Evolutionary conservation across 2,329 filamentous ascomycete genomes (phyloP), one percentile per base, ranked within the genome.

Genomic region (Ophiostoma sp.): DNA sequence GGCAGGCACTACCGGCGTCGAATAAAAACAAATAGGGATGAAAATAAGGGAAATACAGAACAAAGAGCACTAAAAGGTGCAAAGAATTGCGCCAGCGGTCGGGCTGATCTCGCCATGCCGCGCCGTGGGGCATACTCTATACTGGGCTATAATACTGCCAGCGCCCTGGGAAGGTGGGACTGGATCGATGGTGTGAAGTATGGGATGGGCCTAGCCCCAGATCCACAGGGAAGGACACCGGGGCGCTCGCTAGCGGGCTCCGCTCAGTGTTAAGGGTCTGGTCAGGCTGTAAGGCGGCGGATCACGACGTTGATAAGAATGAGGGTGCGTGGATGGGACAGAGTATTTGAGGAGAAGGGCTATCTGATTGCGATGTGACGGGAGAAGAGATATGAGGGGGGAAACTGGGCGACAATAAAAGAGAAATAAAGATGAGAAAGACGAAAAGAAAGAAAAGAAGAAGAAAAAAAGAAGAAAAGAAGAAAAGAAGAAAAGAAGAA

Each of bases 21-120:
- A 23, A 23, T 39, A 39, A 39, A 65, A 62, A 33, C 3, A 33
- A 62, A 33, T 62, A 67, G 35, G 7, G 62, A 36, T 27, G 4
- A 66, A 36, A 39, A 17, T 15, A 39, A 39, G 36, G 20, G 35
- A 64, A 27, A 67, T 39, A 44, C 36, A 67, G 57, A 5, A 62
- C 17, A 13, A 57, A 27, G 65, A 66, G 57, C 57, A 20, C 27
- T 31, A 66, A 27, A 68, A 66, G 67, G 60, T 60, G 48, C 10
- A 20, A 41, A n/a, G 44, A 66, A 68, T 67, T 48, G 48, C 70
- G 70, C 70, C 70, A 71, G 67, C 67, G 64, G 52, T 67, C 2
- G 57, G 67, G 54, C 31, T 57, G 67, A 71, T 71, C 70, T 71
- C 70, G 70, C 67, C 62, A 71, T 71, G 39, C 36, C 70, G 8